A percentile compares a stretch with the other conserved stretches of the same genome.
Conservation (phyloP, 1,139 yeast genomes). For the Candida dubliniensis region DNA sequence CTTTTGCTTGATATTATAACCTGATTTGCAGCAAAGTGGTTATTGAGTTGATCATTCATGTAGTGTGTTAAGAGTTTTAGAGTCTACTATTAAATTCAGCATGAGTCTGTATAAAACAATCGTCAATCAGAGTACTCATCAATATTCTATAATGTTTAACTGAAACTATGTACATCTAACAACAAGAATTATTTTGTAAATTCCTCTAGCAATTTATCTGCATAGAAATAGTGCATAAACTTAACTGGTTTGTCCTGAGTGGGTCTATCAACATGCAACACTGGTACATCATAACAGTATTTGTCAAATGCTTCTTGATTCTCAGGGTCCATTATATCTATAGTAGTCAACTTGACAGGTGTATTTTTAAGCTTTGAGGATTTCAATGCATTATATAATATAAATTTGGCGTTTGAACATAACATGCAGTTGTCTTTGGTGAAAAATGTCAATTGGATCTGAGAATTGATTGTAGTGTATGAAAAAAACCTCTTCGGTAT, state of each 20-base stretch:
- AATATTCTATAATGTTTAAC: too few relatives aligned
- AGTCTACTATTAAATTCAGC: too few relatives aligned
- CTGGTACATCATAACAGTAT: constrained; percentile 91
- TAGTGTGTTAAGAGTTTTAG: too few relatives aligned
- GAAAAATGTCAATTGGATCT: constrained; percentile 53
- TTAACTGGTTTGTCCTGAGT: constrained; percentile 50
- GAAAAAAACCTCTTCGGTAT: constrained; percentile 2
- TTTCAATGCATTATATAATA: constrained; percentile 43
- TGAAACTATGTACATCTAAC: neutral
- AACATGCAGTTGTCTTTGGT: constrained; percentile 79
- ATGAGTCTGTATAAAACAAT: too few relatives aligned
- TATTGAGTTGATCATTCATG: too few relatives aligned
- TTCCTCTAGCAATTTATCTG: constrained; percentile 56
- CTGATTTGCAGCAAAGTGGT: too few relatives aligned
- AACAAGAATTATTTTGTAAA: constrained; percentile 18
- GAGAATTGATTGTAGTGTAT: neutral
- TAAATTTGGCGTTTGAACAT: constrained; percentile 69
- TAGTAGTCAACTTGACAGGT: constrained; percentile 39
- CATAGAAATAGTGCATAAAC: constrained; percentile 74
- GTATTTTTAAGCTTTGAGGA: constrained; percentile 22
- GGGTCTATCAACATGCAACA: constrained; percentile 64
- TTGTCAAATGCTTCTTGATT: constrained; percentile 76
- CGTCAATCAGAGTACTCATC: too few relatives aligned
- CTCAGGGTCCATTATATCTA: constrained; percentile 70
- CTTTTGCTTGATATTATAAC: too few relatives aligned